These are phyloP conservation scores for Beauveria sp. DNA, from an alignment of 2,329 filamentous ascomycete species.

Conservation along the genomic window DNA sequence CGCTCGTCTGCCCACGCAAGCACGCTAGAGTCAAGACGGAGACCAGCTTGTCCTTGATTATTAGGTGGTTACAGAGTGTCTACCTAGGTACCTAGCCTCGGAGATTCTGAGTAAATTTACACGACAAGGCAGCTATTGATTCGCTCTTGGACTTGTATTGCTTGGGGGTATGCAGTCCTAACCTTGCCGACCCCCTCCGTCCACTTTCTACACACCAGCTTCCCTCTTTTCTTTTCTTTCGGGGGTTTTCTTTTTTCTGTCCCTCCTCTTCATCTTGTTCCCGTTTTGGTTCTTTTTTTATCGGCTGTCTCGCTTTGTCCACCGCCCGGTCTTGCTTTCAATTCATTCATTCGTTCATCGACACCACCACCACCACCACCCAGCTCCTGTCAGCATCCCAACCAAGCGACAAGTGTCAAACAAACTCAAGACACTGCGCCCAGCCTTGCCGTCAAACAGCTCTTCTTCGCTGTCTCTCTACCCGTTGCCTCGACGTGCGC, in stretches of 20 bases:
- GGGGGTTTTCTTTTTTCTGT: too few relatives aligned
- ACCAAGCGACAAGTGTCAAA: not conserved
- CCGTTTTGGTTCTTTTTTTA: not conserved
- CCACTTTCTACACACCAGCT: not conserved
- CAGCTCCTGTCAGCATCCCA: not conserved
- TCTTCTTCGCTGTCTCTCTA: not conserved
- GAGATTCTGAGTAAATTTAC: not conserved
- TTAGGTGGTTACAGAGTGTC: too few relatives aligned
- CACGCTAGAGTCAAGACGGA: too few relatives aligned
- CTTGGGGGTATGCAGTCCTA: not conserved
- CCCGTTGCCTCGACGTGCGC: not conserved
- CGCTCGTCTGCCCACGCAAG: too few relatives aligned
- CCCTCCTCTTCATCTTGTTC: not conserved
- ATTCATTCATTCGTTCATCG: not conserved
- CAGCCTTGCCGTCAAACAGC: not conserved
- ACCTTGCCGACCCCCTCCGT: not conserved
- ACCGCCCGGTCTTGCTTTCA: not conserved
- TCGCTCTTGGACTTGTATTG: not conserved
- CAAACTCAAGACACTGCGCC: not conserved
- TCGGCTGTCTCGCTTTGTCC: not conserved
- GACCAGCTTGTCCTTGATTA: too few relatives aligned
- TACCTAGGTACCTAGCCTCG: not conserved
- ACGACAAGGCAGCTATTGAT: too few relatives aligned
- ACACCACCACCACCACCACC: not conserved
- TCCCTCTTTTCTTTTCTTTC: not conserved